Base-by-base conservation (phyloP, 805 yeast species). In the Komagataella pastoris region DNA sequence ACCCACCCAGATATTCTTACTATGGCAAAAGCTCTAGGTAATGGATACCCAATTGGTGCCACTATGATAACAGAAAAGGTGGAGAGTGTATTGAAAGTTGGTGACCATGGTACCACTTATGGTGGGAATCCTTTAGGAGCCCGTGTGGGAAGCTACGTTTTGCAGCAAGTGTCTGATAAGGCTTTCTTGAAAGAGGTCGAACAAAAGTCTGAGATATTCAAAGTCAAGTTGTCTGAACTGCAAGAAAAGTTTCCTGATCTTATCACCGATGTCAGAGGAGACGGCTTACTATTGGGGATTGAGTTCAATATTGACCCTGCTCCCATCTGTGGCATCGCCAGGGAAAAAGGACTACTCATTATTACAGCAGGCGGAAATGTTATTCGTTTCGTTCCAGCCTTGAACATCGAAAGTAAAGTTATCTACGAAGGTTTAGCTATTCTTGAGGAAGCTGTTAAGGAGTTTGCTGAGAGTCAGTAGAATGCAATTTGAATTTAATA, bases 71-170 rank as follows among this genome's bases (percentile, higher is more conserved):
- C 87, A 51, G 93, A 88, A 57, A 75, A 78, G 49, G 85, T 93
- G 23, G 95, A 89, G 62, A 65, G 72, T 8, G 78, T 73, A 1
- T 70, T 93, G 58, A 74, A 80, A 53, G 91, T 88, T 19, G 99
- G 99, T 53, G 99, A 93, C 63, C 99, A 91, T 64, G 99, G 99
- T 52, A 91, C 98, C 2, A 91, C 99, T 0, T 91, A 85, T 63
- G 98, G 99, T 56, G 99, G 99, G 52, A 93, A 93, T 66, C 98
- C 98, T 52, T 71, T 93, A 56, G 98, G 89, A 4, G 75, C 91
- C 43, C 79, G 90, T 55, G 78, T 93, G 49, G 96, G 89, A 4
- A 70, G 75, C 47, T 82, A 85, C 61, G 96, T 93, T 12, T 68
- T 93, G 21, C 81, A 76, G 51, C 76, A 79, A 58, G 75, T 93